A percentile compares a stretch with the other conserved stretches of the same genome.
Evolutionary conservation across 2,329 filamentous ascomycete species (phyloP).

Genomic region (Aspergillus fumigatiaffinis): DNA sequence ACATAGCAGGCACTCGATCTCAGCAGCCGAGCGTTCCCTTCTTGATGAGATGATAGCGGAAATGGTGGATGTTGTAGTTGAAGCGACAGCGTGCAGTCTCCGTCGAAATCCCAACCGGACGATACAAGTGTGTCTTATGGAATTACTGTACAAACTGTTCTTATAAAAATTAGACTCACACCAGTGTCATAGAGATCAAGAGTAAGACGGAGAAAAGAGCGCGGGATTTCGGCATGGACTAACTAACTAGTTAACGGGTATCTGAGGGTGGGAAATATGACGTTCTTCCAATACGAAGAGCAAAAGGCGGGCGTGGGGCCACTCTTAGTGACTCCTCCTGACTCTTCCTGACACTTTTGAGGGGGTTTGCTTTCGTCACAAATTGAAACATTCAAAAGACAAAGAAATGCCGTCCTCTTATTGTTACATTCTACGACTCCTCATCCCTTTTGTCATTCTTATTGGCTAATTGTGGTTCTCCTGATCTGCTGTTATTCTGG

Average conservation of each 20-base stretch:
- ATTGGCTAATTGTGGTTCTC: neutral
- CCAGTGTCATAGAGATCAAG: neutral
- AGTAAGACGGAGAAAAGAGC: neutral
- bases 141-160: neutral
- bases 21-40: neutral
- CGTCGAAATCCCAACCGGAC: neutral
- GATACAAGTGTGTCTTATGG: neutral
- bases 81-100: neutral
- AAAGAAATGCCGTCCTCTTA: neutral
- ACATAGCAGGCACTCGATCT: conserved; percentile 34
- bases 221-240: conserved; percentile 6
- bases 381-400: neutral
- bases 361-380: neutral
- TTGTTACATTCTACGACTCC: neutral
- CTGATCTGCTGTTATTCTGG: neutral
- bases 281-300: conserved; percentile 3
- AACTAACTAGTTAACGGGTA: neutral
- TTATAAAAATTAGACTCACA: neutral
- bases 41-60: neutral
- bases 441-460: neutral
- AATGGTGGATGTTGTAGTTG: neutral
- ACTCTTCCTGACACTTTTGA: neutral
- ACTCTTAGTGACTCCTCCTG: neutral
- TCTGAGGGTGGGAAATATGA: conserved; percentile 8
- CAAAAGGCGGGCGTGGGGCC: conserved; percentile 10